Conservation (phyloP, 148 eudicot genomes). For the Amaranthus palmeri region DNA sequence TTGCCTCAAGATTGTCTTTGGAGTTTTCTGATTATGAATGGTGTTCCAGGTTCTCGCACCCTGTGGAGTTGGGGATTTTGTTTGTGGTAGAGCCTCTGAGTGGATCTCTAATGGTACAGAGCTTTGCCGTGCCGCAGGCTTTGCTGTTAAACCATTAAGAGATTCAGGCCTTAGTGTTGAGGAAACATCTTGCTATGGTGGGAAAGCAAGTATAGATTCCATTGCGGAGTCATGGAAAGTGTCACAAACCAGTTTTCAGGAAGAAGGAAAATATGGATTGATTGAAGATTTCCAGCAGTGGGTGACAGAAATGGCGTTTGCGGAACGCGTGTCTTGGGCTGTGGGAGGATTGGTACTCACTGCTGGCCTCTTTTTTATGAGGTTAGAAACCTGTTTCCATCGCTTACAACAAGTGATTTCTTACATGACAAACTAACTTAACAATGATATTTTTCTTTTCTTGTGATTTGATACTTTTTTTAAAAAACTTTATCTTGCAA, state of each 20-base stretch:
- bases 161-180: slow-evolving; percentile 30
- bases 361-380: slow-evolving; percentile 76
- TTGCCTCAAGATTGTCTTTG: background rate
- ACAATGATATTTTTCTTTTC: background rate
- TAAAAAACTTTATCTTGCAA: background rate
- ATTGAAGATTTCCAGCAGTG: slow-evolving; percentile 65
- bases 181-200: slow-evolving; percentile 80
- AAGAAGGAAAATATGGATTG: slow-evolving; percentile 31
- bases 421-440: background rate
- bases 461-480: background rate
- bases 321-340: slow-evolving; percentile 83
- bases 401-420: background rate
- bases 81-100: slow-evolving; percentile 92
- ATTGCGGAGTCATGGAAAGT: slow-evolving; percentile 70
- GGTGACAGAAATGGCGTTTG: slow-evolving; percentile 59
- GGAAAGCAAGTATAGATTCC: slow-evolving; percentile 76
- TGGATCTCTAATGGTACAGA: slow-evolving; percentile 95
- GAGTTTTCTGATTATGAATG: slow-evolving; percentile 28
- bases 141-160: slow-evolving; percentile 49
- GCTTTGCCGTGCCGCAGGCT: slow-evolving; percentile 89
- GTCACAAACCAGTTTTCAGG: slow-evolving; percentile 32
- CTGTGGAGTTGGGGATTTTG: slow-evolving; percentile 84
- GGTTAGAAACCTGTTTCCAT: slow-evolving; percentile 37
- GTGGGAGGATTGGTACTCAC: slow-evolving; percentile 97
- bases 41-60: slow-evolving; percentile 74